Base-by-base conservation (phyloP, 768 basidiomycete genomes). In the Macrolepiota albuminosa region DNA sequence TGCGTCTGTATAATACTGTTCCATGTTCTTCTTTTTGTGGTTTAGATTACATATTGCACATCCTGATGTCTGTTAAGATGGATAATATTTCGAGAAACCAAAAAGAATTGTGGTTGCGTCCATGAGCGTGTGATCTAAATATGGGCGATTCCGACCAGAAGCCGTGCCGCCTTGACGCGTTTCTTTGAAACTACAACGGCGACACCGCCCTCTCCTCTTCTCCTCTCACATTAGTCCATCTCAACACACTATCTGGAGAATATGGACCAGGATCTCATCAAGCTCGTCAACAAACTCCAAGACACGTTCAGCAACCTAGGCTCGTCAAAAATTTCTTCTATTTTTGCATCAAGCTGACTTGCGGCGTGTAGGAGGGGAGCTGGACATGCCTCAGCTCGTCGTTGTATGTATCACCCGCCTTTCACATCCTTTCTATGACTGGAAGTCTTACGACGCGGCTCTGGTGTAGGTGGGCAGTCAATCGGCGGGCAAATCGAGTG, bases 261-360 rank as follows among this genome's bases (percentile, higher is more conserved):
- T 59, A 98, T 98, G 95, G 95, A 98, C 73, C 85, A 89, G 45
- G 93, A 96, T 72, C 86, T 98, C 62, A 98, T 98, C 64, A 88
- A 88, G 67, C 84, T 96, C 14, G 95, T 98, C 47, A 97, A 97
- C 79, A 91, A 88, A 76, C 87, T 98, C 57, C 95, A 98, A 76
- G 93, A 94, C 68, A 94, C 92, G 59, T 94, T 94, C 76, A 84
- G 79, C 73, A 93, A 93, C 68, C 83, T 94, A 54, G 92, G 91
- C 91, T 65, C 66, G 88, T 76, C 53, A 54, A 57, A 62, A 48
- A 61, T 54, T 54, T 59, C 58, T 57, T 63, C 46, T 56, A 48
- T 49, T 49, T 45, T 51, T 47, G 50, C 9, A 16, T 24, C 33
- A 21, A 56, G 39, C 58, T 61, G 56, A 60, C 52, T 53, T 67